Evolutionary conservation across 768 basidiomycete genomes (phyloP).

Genomic region (Lentinus tigrinus): DNA sequence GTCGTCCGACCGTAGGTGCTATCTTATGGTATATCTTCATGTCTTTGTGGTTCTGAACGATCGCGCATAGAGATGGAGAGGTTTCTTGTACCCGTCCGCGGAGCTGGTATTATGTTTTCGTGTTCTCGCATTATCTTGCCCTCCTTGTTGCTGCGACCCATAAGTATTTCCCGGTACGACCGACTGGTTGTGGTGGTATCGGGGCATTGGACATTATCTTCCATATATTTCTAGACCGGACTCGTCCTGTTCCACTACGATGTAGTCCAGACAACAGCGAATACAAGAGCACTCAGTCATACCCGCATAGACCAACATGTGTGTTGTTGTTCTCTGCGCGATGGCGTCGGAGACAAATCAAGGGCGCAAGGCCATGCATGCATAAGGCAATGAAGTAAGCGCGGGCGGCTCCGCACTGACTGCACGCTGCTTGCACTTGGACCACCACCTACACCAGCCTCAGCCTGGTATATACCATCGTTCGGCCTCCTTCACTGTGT

Average conservation of each 20-base stretch:
- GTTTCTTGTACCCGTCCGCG: neutral
- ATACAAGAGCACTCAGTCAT: constrained; percentile 1
- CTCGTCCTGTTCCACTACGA: constrained; percentile 7
- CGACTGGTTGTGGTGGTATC: neutral
- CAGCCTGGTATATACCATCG: constrained; percentile 7
- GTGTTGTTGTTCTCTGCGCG: constrained; percentile 1
- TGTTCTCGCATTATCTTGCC: constrained; percentile 1
- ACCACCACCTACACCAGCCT: constrained; percentile 39
- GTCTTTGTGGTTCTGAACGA: neutral
- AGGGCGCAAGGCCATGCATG: no score
- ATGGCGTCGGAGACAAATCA: neutral
- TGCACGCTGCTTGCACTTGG: constrained; percentile 35
- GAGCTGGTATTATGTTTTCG: constrained; percentile 1
- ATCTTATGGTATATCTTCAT: constrained; percentile 4
- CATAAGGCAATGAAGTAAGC: constrained; percentile 5
- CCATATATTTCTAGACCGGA: constrained; percentile 21
- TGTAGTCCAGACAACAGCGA: constrained; percentile 7
- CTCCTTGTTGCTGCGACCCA: neutral
- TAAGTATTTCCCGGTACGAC: constrained; percentile 10
- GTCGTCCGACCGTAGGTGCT: constrained; percentile 9
- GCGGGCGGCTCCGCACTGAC: constrained; percentile 15
- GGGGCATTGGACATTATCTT: constrained; percentile 11
- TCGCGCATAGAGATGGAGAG: constrained; percentile 10
- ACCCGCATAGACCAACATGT: neutral
- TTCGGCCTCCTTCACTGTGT: constrained; percentile 1